phyloP scores from a whole-genome alignment of 2,329 filamentous ascomycete species.

The Colletotrichum simmondsii region DNA sequence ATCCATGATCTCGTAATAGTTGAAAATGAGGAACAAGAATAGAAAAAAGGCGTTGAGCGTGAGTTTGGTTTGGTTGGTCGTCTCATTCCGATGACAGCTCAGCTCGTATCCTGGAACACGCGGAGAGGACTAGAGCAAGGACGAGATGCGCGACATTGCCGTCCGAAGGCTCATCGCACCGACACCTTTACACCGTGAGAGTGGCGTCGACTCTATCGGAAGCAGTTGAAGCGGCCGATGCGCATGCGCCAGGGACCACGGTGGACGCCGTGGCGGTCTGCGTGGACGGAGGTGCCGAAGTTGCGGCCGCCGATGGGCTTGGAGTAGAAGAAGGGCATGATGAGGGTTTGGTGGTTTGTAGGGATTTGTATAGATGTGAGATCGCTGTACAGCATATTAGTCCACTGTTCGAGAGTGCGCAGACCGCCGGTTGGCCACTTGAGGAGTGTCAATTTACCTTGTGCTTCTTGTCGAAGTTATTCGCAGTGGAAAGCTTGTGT shows the following conservation, averaged over 20 bases:
- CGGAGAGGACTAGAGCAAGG: neutral
- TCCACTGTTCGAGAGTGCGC: neutral
- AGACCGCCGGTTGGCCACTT: neutral
- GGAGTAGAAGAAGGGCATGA: constrained; percentile 60
- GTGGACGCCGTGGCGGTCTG: constrained; percentile 57
- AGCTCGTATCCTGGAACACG: neutral
- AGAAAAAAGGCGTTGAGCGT: neutral
- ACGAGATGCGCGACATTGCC: neutral
- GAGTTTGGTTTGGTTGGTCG: neutral
- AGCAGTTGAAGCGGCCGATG: constrained; percentile 62
- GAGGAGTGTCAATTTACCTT: neutral
- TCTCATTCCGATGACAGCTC: neutral
- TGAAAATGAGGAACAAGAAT: neutral
- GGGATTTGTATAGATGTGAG: neutral
- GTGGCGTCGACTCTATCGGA: constrained; percentile 43
- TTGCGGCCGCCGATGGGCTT: constrained; percentile 59
- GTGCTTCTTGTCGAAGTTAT: neutral
- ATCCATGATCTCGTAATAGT: constrained; percentile 11
- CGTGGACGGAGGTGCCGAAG: constrained; percentile 61
- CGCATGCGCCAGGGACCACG: constrained; percentile 63
- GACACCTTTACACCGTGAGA: neutral
- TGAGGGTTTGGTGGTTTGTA: neutral
- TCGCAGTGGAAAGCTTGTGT: constrained; percentile 1
- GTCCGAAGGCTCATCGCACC: neutral
- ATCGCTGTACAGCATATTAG: constrained; percentile 3